Conservation (phyloP, 2,329 filamentous ascomycete species). For the Beauveria rudraprayagi region DNA sequence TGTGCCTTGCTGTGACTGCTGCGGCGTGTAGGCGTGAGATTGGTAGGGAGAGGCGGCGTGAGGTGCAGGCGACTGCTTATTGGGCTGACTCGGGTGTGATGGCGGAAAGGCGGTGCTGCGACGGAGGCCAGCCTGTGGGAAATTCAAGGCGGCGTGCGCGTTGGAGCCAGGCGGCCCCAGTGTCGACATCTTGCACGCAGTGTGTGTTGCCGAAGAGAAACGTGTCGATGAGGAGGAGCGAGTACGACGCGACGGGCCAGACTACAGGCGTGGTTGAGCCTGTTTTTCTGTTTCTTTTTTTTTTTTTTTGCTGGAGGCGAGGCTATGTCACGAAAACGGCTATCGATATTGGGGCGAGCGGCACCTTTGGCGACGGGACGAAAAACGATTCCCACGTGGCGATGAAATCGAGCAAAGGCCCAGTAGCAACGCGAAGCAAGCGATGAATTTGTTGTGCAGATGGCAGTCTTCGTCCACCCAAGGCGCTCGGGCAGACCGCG, state of each 20-base stretch:
- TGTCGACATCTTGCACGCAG: constrained; percentile 33
- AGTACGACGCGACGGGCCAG: constrained; percentile 5
- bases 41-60: constrained; percentile 50
- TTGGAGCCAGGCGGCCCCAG: constrained; percentile 43
- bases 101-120: constrained; percentile 37
- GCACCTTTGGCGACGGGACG: not conserved
- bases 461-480: not conserved
- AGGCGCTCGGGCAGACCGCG: not conserved
- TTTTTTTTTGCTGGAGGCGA: not conserved
- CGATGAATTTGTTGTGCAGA: not conserved
- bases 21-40: constrained; percentile 43
- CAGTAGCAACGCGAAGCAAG: not conserved
- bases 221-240: not conserved
- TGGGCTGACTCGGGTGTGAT: constrained; percentile 41
- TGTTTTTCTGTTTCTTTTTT: not conserved
- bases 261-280: not conserved
- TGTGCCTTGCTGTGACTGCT: constrained; percentile 40
- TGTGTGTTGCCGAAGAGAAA: not conserved
- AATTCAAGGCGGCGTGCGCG: constrained; percentile 45
- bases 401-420: not conserved
- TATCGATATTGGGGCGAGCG: not conserved
- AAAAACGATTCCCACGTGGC: not conserved
- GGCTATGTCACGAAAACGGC: not conserved
- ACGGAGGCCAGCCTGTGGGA: constrained; percentile 42
- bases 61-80: constrained; percentile 47